phyloP scores from a whole-genome alignment of 2,329 filamentous ascomycete genomes.

The Aspergillus sp. region DNA sequence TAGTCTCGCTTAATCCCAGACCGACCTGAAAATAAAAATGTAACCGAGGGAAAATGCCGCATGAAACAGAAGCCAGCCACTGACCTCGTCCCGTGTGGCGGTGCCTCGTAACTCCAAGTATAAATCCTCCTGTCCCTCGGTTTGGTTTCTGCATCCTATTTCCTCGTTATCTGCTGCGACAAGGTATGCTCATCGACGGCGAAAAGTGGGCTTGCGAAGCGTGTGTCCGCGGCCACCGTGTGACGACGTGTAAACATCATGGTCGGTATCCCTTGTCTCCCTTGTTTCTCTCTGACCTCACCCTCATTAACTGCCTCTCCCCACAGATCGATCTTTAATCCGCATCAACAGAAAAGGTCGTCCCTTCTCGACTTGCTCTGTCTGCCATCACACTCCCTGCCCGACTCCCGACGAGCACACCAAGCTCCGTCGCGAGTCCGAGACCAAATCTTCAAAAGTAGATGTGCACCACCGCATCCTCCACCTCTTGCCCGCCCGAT shows the following conservation, averaged over 20 bases:
- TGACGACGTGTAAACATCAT: constrained; percentile 92
- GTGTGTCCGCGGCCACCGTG: constrained; percentile 93
- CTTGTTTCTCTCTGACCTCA: not conserved
- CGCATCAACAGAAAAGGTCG: constrained; percentile 97
- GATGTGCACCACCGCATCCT: constrained; percentile 7
- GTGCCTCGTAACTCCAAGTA: not conserved
- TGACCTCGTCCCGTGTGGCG: not conserved
- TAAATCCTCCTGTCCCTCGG: not conserved
- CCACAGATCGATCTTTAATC: constrained; percentile 77
- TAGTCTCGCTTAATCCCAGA: too few species aligned
- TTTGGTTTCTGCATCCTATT: too few species aligned
- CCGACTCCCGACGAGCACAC: constrained; percentile 88
- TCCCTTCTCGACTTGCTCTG: constrained; percentile 90
- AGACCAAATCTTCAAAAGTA: constrained; percentile 21
- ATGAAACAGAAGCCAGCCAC: not conserved
- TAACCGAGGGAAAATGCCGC: not conserved
- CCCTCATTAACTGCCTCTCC: not conserved
- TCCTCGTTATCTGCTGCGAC: not conserved
- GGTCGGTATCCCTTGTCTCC: constrained; percentile 52
- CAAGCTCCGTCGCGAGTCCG: constrained; percentile 51
- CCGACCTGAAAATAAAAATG: not conserved
- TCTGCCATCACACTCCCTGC: constrained; percentile 81
- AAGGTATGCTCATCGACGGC: constrained; percentile 77
- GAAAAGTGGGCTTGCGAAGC: constrained; percentile 97
- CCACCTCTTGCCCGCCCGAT: not conserved